A percentile compares a stretch with the other conserved stretches of the same genome.
These are phyloP conservation scores for Viola odorata DNA, from an alignment of 345 rosid genomes.

Conservation along the genomic window DNA sequence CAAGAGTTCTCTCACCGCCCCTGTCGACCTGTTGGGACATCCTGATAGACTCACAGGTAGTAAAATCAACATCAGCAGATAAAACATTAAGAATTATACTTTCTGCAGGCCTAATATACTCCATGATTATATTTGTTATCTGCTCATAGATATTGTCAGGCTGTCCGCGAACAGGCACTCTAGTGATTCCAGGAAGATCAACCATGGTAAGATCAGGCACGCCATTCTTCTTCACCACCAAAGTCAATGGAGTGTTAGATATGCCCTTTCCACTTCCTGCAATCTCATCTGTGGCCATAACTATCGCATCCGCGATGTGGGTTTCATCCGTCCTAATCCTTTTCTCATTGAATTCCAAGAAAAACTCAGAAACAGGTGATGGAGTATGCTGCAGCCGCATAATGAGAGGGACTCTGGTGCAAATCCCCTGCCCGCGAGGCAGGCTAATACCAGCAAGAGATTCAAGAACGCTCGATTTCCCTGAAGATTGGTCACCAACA, in stretches of 20 bases:
- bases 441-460: constrained; percentile 45
- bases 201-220: constrained; percentile 52
- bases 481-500: constrained; percentile 50
- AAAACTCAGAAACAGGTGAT: constrained; percentile 23
- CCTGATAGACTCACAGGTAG: constrained; percentile 49
- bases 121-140: constrained; percentile 30
- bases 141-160: constrained; percentile 44
- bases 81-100: constrained; percentile 49
- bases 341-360: constrained; percentile 31
- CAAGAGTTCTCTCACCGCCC: constrained; percentile 40
- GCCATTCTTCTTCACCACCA: constrained; percentile 34
- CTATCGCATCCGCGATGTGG: constrained; percentile 25
- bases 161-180: constrained; percentile 47
- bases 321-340: constrained; percentile 24
- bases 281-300: constrained; percentile 34
- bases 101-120: constrained; percentile 35
- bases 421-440: constrained; percentile 40
- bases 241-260: constrained; percentile 32
- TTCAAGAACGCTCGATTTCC: constrained; percentile 53
- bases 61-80: constrained; percentile 40
- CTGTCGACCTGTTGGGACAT: constrained; percentile 48
- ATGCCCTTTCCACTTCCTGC: constrained; percentile 50
- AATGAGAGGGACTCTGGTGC: constrained; percentile 53
- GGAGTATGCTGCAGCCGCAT: constrained; percentile 41
- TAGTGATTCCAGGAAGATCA: constrained; percentile 53